Base-by-base conservation (phyloP, 371 early-diverging fungal species). In the Coelomomyces lativittatus region DNA sequence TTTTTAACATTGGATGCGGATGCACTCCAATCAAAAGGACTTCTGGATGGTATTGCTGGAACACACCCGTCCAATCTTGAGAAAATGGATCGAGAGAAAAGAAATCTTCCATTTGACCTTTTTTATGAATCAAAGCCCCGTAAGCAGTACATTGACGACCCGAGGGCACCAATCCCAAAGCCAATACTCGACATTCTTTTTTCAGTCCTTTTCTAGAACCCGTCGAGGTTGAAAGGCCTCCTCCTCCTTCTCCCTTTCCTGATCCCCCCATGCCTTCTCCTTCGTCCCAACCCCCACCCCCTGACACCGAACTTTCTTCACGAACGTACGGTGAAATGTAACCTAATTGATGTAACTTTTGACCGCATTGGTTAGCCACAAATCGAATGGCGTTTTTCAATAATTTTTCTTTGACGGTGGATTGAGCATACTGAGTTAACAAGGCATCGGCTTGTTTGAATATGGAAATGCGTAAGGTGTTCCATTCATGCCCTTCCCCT, bases 141-240 rank as follows among this genome's bases (percentile, higher is more conserved):
- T 27, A 15, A 26, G 28, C 39, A 14, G 15, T n/a, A 15, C 15
- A 39, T 6, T 14, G 12, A 15, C 39, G 39, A 28, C n/a, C 17
- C 19, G 15, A 12, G 6, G 6, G n/a, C 4, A 19, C n/a, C 17
- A 39, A 6, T 6, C 15, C 15, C 2, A 39, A 28, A 15, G 19
- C 39, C 15, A 39, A 17, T 1, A 19, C 21, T 5, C 39, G 39
- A 14, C 27, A 15, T 54, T n/a, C 92, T 79, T 54, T 81, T 65
- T 0, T 62, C 58, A 51, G 90, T 88, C 92, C 95, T 91, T 47
- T 67, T 62, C 30, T 71, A 63, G 2, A 81, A 80, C 0, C 63
- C 51, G 26, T 78, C 82, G 44, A 48, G 28, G 23, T 34, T 19
- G 37, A 31, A n/a, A n/a, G n/a, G n/a, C n/a, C n/a, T n/a, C n/a